phyloP scores from a whole-genome alignment of 1,284 basidiomycete genomes.

The Inonotus obliquus region DNA sequence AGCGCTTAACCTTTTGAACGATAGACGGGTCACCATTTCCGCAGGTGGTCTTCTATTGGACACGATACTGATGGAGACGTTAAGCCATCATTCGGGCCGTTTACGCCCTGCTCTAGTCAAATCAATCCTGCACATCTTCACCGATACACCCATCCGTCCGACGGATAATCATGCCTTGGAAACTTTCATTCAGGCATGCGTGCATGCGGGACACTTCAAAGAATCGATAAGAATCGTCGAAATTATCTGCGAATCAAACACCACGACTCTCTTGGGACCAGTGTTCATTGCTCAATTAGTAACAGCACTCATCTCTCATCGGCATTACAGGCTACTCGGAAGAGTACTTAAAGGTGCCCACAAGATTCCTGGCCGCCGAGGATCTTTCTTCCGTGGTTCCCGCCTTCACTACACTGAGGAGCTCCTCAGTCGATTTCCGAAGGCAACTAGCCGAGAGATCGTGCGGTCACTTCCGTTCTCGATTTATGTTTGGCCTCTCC shows the following conservation, averaged over 20 bases:
- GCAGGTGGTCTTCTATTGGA: slow-evolving; percentile 6
- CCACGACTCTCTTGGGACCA: slow-evolving; percentile 5
- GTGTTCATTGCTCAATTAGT: slow-evolving; percentile 4
- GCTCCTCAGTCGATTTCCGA: not conserved
- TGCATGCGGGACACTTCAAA: not conserved
- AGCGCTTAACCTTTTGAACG: slow-evolving; percentile 4
- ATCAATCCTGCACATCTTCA: slow-evolving; percentile 2
- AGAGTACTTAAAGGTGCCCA: not conserved
- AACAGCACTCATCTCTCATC: slow-evolving; percentile 6
- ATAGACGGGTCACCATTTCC: not conserved
- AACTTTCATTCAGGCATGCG: slow-evolving; percentile 2
- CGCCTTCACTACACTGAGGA: slow-evolving; percentile 4
- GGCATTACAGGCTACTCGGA: slow-evolving; percentile 9
- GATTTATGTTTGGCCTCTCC: slow-evolving; percentile 12
- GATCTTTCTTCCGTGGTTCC: slow-evolving; percentile 1
- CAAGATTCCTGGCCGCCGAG: not conserved
- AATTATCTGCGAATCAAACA: not conserved
- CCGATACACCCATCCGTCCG: slow-evolving; percentile 1
- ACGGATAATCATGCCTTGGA: slow-evolving; percentile 1
- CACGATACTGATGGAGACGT: not conserved
- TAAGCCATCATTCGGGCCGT: not conserved
- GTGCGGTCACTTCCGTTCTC: slow-evolving; percentile 15
- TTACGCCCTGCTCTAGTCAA: not conserved
- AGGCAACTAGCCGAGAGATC: not conserved
- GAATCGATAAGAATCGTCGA: slow-evolving; percentile 6